Percentiles rank a stretch among this genome's conserved stretches.
Conservation (phyloP, 108 stramenopile species). For the Cyclotella distinguenda region DNA sequence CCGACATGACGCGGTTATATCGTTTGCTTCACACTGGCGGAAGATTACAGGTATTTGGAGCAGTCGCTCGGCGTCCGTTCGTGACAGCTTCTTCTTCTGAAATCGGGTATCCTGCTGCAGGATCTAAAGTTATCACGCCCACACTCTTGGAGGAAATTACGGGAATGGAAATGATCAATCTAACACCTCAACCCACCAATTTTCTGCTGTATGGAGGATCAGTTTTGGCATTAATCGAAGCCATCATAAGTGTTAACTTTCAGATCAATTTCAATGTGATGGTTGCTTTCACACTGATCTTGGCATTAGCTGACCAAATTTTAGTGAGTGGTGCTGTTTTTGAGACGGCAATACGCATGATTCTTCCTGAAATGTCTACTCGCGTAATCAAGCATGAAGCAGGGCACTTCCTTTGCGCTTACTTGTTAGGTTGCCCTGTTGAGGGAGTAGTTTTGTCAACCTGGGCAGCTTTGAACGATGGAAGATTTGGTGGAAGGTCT, state of each 20-base stretch:
- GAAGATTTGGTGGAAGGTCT: constrained; percentile 63
- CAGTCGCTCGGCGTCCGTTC: constrained; percentile 39
- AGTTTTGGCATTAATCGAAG: constrained; percentile 60
- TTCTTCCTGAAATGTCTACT: constrained; percentile 62
- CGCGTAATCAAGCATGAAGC: constrained; percentile 90
- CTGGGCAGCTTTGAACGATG: constrained; percentile 81
- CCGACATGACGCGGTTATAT: constrained; percentile 82
- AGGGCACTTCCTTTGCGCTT: constrained; percentile 91
- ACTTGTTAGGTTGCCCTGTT: constrained; percentile 92
- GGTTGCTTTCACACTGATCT: constrained; percentile 56
- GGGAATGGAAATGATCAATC: constrained; percentile 61
- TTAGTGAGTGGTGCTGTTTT: constrained; percentile 77
- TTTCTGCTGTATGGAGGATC: constrained; percentile 65
- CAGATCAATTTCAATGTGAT: constrained; percentile 67
- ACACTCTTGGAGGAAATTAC: constrained; percentile 69
- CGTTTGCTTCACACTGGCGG: constrained; percentile 48
- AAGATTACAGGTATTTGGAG: constrained; percentile 63
- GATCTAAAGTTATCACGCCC: constrained; percentile 70
- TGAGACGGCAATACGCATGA: constrained; percentile 60
- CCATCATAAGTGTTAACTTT: constrained; percentile 38
- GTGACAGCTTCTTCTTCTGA: constrained; percentile 1
- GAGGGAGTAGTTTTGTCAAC: constrained; percentile 84
- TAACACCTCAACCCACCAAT: constrained; percentile 81
- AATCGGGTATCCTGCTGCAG: constrained; percentile 56
- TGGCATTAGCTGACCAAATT: constrained; percentile 60